phyloP scores from a whole-genome alignment of 306 rosid genomes.

The Dryas alaskensis region DNA sequence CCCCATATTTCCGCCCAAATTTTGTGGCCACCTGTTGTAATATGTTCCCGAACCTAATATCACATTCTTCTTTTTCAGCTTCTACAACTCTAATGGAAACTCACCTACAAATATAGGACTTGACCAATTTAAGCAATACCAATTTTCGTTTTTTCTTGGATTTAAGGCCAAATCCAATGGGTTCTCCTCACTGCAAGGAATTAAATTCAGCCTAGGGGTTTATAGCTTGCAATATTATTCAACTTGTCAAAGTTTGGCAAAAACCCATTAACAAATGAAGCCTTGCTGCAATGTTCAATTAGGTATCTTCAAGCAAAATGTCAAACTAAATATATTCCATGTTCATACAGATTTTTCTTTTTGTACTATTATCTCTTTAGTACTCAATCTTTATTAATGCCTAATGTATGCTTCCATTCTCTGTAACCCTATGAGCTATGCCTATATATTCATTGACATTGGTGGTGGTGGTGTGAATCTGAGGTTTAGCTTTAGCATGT shows the following conservation, averaged over 20 bases:
- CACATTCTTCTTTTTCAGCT: constrained; percentile 7
- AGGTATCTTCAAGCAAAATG: constrained; percentile 45
- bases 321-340: constrained; percentile 32
- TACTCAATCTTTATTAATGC: constrained; percentile 19
- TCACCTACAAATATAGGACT: constrained; percentile 43
- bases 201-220: constrained; percentile 29
- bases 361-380: constrained; percentile 12
- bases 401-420: constrained; percentile 23
- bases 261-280: constrained; percentile 34
- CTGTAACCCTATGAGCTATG: constrained; percentile 23
- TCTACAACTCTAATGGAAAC: constrained; percentile 40
- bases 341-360: constrained; percentile 12
- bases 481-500: constrained; percentile 30
- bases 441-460: constrained; percentile 16
- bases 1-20: no score
- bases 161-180: constrained; percentile 33
- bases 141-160: neutral
- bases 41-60: constrained; percentile 1
- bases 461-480: constrained; percentile 27
- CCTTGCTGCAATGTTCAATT: constrained; percentile 40
- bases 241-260: constrained; percentile 67
- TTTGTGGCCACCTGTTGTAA: no score
- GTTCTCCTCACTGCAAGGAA: constrained; percentile 22
- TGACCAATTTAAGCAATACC: constrained; percentile 7
- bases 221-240: constrained; percentile 20